These are phyloP conservation scores for Kernera saxatilis DNA, from an alignment of 345 rosid genomes.

Conservation along the genomic window DNA sequence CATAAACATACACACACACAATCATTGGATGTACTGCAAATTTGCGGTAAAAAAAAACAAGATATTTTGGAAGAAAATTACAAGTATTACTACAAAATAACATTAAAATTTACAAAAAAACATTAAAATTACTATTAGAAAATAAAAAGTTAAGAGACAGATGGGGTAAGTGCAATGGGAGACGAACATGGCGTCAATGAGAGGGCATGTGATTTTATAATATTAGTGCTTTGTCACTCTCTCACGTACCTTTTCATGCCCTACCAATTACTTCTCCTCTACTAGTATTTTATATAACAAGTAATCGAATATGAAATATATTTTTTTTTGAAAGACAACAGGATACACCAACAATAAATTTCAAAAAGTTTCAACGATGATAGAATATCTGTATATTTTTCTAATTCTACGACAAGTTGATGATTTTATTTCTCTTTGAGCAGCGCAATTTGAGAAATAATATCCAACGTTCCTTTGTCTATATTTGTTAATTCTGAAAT, in stretches of 20 bases:
- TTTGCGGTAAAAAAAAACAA: neutral
- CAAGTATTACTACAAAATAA: neutral
- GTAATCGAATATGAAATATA: neutral
- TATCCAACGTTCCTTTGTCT: neutral
- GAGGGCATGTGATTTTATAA: slow-evolving; percentile 25
- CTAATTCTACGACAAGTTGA: slow-evolving; percentile 3
- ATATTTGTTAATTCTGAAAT: neutral
- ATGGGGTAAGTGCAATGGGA: slow-evolving; percentile 26
- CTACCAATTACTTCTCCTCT: slow-evolving; percentile 22
- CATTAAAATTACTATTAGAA: neutral
- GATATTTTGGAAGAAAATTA: neutral
- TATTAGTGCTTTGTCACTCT: slow-evolving; percentile 34
- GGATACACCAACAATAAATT: neutral
- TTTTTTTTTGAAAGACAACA: too few species aligned
- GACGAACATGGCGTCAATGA: slow-evolving; percentile 28
- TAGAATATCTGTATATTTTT: neutral
- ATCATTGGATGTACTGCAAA: neutral
- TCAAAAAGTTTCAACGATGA: neutral
- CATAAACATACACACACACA: neutral
- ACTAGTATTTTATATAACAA: neutral
- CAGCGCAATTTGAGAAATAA: neutral
- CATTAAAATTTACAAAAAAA: neutral
- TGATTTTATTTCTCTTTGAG: neutral
- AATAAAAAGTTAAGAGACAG: slow-evolving; percentile 11
- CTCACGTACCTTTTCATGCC: slow-evolving; percentile 27